Evolutionary conservation across 2,329 filamentous ascomycete genomes (phyloP).

Genomic region (Dactylellina haptotyla): DNA sequence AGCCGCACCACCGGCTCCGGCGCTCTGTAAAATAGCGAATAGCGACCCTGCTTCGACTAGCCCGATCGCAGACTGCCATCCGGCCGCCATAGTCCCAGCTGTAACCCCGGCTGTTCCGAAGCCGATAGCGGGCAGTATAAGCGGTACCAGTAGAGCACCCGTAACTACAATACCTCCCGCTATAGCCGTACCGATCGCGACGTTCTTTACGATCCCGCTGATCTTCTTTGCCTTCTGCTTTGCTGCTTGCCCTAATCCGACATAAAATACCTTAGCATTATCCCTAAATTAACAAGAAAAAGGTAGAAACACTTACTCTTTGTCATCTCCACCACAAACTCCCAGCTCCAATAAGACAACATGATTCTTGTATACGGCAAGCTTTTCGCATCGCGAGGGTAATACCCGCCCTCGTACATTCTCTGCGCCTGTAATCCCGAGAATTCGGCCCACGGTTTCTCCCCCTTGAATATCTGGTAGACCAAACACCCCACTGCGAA

Average conservation of each 20-base stretch:
- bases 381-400: conserved; percentile 10
- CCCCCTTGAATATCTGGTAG: conserved; percentile 7
- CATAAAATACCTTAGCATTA: background rate
- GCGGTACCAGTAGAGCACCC: background rate
- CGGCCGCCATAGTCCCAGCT: conserved; percentile 18
- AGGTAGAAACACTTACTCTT: conserved; percentile 10
- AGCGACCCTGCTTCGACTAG: conserved; percentile 29
- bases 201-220: conserved; percentile 4
- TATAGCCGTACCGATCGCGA: background rate
- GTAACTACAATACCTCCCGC: background rate
- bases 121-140: conserved; percentile 24
- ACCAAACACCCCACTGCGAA: conserved; percentile 38
- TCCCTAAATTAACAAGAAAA: background rate
- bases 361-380: conserved; percentile 14
- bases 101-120: conserved; percentile 28
- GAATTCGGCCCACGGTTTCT: conserved; percentile 12
- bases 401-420: conserved; percentile 16
- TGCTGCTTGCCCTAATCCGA: background rate
- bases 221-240: conserved; percentile 10
- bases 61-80: conserved; percentile 25
- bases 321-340: conserved; percentile 19
- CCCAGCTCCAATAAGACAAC: conserved; percentile 32
- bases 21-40: conserved; percentile 37
- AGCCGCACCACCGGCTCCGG: conserved; percentile 36
- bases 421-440: background rate